Evolutionary conservation across 2,329 filamentous ascomycete species (phyloP), one percentile per base, ranked within the genome.

Genomic region (Hirsutella thompsonii): DNA sequence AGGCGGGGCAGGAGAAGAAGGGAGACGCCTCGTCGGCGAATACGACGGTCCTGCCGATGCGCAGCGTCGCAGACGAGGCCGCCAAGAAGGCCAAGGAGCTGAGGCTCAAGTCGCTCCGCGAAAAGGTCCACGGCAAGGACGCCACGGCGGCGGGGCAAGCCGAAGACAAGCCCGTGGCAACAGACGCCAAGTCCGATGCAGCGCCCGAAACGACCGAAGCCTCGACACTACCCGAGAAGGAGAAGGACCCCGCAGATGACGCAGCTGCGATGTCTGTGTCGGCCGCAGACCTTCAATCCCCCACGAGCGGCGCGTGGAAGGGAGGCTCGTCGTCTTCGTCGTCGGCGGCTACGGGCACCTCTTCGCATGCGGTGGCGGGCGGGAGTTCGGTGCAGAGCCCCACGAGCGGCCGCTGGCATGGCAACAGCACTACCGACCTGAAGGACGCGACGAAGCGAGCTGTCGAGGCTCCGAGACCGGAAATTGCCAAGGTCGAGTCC

Each of bases 11-110:
- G 32, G 32, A 8, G 2, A 3, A 8, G n/a, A 38, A 36, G 40
- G 2, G 41, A 18, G 42, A 49, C 36, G 16, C 49, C n/a, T n/a
- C n/a, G n/a, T n/a, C n/a, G n/a, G 37, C 48, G 36, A 43, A 47
- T 18, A 20, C 47, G 32, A 49, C 54, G 43, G 46, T 51, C 38
- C 51, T 72, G 11, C 68, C 73, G 2, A 58, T 74, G 38, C 64
- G 66, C 47, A 73, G 69, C 51, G 66, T 78, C 39, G 76, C 75
- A 34, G 71, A 84, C 51, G 81, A 87, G 55, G 78, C 73, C 38
- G 78, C 77, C 1, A 62, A 70, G 50, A 80, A 74, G 58, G 77
- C 77, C 38, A 80, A 80, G 61, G 67, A 78, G 49, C 62, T 70
- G 48, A 69, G 68, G 42, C 64, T 77, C 46, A 66, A 74, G 46